These are phyloP conservation scores for Diaporthe australafricana DNA, from an alignment of 2,329 filamentous ascomycete genomes.

Conservation along the genomic window DNA sequence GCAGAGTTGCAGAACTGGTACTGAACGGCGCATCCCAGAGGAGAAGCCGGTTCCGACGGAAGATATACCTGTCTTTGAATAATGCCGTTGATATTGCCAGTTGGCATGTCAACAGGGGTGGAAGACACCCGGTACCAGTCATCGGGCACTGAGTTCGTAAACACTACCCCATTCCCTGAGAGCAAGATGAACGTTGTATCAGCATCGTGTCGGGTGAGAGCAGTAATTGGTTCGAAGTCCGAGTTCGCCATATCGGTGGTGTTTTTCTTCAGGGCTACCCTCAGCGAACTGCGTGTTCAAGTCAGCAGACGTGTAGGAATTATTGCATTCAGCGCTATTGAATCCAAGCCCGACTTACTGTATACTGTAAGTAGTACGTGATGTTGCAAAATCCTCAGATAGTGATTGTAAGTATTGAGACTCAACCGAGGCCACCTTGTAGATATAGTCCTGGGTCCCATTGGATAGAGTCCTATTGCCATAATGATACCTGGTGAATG, in stretches of 20 bases:
- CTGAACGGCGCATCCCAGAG: not conserved
- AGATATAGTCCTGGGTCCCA: not conserved
- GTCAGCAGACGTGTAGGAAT: not conserved
- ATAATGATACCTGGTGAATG: not conserved
- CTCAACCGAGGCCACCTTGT: not conserved
- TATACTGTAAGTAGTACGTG: not conserved
- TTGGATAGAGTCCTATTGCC: not conserved
- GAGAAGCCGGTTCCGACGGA: not conserved
- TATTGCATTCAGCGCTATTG: not conserved
- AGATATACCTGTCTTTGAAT: not conserved
- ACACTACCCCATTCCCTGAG: not conserved
- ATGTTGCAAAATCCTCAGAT: not conserved
- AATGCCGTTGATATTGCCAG: not conserved
- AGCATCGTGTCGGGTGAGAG: not conserved
- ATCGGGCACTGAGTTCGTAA: not conserved
- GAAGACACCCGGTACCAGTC: not conserved
- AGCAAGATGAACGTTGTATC: not conserved
- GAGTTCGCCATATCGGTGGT: not conserved
- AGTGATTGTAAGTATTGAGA: not conserved
- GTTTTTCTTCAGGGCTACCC: not conserved
- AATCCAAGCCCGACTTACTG: not conserved
- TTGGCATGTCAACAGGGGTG: not conserved
- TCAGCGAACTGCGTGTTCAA: not conserved
- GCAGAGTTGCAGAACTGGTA: not conserved
- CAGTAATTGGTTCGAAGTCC: not conserved